Conservation (phyloP, 2,329 filamentous ascomycete genomes). For the Magnaporthales sp. region DNA sequence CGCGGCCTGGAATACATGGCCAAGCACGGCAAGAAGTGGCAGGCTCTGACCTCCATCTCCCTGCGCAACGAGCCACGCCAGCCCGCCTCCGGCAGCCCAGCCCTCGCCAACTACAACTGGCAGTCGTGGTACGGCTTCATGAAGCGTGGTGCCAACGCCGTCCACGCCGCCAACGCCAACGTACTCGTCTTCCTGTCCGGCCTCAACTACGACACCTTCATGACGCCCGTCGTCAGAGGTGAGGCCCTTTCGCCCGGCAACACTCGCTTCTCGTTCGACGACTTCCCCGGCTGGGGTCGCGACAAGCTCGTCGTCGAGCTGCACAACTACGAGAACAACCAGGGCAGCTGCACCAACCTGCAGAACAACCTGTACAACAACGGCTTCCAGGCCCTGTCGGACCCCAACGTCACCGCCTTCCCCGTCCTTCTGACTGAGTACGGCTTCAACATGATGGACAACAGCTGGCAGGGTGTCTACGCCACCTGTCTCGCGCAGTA, state of each 20-base stretch:
- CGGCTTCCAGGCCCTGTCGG: slow-evolving; percentile 44
- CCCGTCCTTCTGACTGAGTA: slow-evolving; percentile 18
- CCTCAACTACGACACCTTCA: slow-evolving; percentile 37
- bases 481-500: slow-evolving; percentile 33
- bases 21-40: slow-evolving; percentile 32
- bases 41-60: slow-evolving; percentile 29
- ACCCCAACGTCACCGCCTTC: slow-evolving; percentile 25
- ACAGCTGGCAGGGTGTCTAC: slow-evolving; percentile 23
- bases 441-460: slow-evolving; percentile 22
- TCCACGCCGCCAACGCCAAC: slow-evolving; percentile 34
- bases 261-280: slow-evolving; percentile 23
- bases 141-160: slow-evolving; percentile 29
- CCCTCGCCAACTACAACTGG: slow-evolving; percentile 32
- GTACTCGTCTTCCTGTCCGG: slow-evolving; percentile 41
- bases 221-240: slow-evolving; percentile 32
- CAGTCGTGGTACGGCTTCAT: slow-evolving; percentile 35
- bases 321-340: slow-evolving; percentile 37
- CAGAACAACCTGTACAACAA: slow-evolving; percentile 24
- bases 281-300: slow-evolving; percentile 27
- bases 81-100: slow-evolving; percentile 18
- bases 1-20: slow-evolving; percentile 44
- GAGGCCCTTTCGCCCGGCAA: slow-evolving; percentile 30
- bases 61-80: slow-evolving; percentile 34
- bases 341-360: slow-evolving; percentile 12
- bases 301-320: slow-evolving; percentile 40